phyloP scores from a whole-genome alignment of 768 basidiomycete genomes.

The Sporobolomyces pararoseus region DNA sequence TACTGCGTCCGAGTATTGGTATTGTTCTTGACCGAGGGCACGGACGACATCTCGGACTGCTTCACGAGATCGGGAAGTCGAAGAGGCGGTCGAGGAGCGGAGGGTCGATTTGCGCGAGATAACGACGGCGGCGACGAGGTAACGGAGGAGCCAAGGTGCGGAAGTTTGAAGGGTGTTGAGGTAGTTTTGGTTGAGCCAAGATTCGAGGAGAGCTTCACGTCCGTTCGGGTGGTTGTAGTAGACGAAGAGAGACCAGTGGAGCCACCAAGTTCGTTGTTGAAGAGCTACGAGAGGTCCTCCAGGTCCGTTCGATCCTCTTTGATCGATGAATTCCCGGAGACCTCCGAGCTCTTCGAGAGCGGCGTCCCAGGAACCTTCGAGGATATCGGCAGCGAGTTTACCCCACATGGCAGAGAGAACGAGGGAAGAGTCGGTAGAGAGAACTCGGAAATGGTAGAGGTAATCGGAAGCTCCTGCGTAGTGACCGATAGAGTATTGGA shows the following conservation, averaged over 20 bases:
- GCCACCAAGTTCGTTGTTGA: slow-evolving; percentile 90
- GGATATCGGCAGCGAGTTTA: slow-evolving; percentile 92
- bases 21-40: slow-evolving; percentile 89
- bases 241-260: slow-evolving; percentile 97
- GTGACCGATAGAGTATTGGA: slow-evolving; percentile 97
- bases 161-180: slow-evolving; percentile 98
- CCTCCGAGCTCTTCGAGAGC: slow-evolving; percentile 92
- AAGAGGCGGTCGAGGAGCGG: slow-evolving; percentile 49
- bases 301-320: slow-evolving; percentile 53
- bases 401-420: slow-evolving; percentile 98
- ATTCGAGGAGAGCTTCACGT: slow-evolving; percentile 85
- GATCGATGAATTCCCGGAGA: slow-evolving; percentile 86
- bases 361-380: slow-evolving; percentile 90
- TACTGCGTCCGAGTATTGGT: slow-evolving; percentile 90
- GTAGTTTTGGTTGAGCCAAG: slow-evolving; percentile 92
- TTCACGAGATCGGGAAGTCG: slow-evolving; percentile 37
- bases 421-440: slow-evolving; percentile 87
- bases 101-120: slow-evolving; percentile 73
- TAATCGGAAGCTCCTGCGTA: slow-evolving; percentile 96
- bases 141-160: slow-evolving; percentile 88
- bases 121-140: slow-evolving; percentile 87
- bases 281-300: slow-evolving; percentile 69
- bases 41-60: slow-evolving; percentile 88
- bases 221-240: slow-evolving; percentile 96
- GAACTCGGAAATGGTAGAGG: slow-evolving; percentile 95